Evolutionary conservation across 2,329 filamentous ascomycete genomes (phyloP).

Genomic region (Pseudopyricularia javanii): DNA sequence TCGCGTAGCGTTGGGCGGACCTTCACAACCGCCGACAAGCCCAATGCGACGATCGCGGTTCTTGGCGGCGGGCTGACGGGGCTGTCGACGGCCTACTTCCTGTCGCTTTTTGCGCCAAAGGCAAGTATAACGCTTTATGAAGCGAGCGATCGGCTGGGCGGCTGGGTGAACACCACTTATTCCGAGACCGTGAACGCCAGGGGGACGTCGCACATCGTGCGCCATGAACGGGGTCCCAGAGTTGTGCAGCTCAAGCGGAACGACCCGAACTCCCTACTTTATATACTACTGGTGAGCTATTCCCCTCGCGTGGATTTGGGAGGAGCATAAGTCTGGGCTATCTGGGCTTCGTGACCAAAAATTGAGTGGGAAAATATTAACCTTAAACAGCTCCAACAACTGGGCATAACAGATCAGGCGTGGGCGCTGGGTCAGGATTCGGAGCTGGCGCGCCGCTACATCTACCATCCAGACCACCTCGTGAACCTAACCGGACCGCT

Average conservation of each 20-base stretch:
- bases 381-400: slow-evolving; percentile 5
- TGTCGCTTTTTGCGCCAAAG: slow-evolving; percentile 52
- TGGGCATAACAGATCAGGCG: slow-evolving; percentile 3
- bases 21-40: not conserved
- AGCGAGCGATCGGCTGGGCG: slow-evolving; percentile 55
- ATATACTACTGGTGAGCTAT: not conserved
- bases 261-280: slow-evolving; percentile 10
- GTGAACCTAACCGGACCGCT: slow-evolving; percentile 35
- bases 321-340: not conserved
- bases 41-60: slow-evolving; percentile 40
- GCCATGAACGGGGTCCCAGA: slow-evolving; percentile 77
- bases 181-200: slow-evolving; percentile 46
- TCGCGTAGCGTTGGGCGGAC: not conserved
- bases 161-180: slow-evolving; percentile 53
- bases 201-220: slow-evolving; percentile 30
- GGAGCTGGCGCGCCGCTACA: slow-evolving; percentile 44
- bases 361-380: not conserved
- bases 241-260: slow-evolving; percentile 53
- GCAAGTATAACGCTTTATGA: slow-evolving; percentile 76
- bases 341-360: too few relatives aligned
- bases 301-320: not conserved
- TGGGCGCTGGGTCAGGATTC: slow-evolving; percentile 1
- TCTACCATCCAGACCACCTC: slow-evolving; percentile 82
- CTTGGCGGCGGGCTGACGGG: slow-evolving; percentile 78
- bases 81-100: slow-evolving; percentile 64